These are phyloP conservation scores for Pachysandra terminalis DNA, from an alignment of 164 flowering plant species.

Conservation along the genomic window DNA sequence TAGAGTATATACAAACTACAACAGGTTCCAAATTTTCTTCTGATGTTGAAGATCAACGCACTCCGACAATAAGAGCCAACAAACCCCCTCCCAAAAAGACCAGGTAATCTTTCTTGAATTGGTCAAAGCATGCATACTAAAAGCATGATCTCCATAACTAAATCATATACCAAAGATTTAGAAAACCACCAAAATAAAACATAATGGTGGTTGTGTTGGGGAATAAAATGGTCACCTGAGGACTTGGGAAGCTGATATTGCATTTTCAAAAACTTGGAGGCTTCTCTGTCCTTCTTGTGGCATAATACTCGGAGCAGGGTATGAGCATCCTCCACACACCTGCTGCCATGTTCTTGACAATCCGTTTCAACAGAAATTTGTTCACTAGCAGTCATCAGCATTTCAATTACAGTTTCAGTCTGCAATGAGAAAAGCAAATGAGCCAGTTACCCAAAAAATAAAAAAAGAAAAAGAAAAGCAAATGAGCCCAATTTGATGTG, in stretches of 20 bases:
- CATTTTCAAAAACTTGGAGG: constrained; percentile 66
- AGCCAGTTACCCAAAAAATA: no score
- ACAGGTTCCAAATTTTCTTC: neutral
- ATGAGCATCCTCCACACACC: constrained; percentile 48
- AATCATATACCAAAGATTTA: neutral
- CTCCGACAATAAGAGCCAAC: neutral
- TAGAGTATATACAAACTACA: no score
- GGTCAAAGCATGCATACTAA: neutral
- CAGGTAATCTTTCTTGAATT: neutral
- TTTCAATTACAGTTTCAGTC: constrained; percentile 59
- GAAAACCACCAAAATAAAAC: neutral
- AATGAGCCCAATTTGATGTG: neutral
- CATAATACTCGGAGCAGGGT: constrained; percentile 69
- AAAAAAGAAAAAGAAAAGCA: neutral
- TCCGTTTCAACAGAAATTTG: constrained; percentile 38
- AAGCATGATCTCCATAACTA: neutral
- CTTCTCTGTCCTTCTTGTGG: constrained; percentile 79
- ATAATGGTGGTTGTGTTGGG: neutral
- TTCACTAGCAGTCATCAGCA: constrained; percentile 76
- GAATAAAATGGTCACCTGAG: constrained; percentile 43
- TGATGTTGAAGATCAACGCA: neutral
- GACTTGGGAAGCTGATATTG: constrained; percentile 80
- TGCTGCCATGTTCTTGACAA: constrained; percentile 23
- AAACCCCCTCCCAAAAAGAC: neutral
- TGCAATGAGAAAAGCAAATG: no score